Evolutionary conservation across 2,329 filamentous ascomycete genomes (phyloP), one percentile per base, ranked within the genome.

Genomic region (Colletotrichum sp.): DNA sequence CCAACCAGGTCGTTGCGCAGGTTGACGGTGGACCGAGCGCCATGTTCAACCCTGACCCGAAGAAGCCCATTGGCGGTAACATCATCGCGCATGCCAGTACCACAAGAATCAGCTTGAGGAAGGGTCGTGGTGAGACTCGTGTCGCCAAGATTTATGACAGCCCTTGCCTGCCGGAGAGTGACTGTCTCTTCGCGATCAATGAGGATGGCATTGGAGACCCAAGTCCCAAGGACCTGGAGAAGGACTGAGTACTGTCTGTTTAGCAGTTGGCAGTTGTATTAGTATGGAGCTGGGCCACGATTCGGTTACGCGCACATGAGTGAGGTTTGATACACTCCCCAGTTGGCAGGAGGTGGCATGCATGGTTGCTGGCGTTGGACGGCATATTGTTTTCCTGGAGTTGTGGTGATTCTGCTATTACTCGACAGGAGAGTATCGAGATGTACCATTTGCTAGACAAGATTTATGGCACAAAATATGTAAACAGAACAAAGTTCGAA

Each of bases 131-230:
- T 34, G 97, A 99, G 89, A 99, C 97, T 26, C 92, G 97, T 88
- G 95, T 99, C 79, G 98, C 97, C 88, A 99, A 99, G 89, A 99
- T 99, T 78, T 99, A 99, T 83, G 98, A 99, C 86, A 99, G 96
- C 80, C 97, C 97, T 3, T 99, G 97, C 85, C 88, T 99, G 78
- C 97, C 97, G 0, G 97, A 99, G 87, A 98, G 95, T 81, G 98
- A 99, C 85, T 98, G 95, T 83, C 87, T 99, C 80, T 99, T 99
- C 86, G 96, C 97, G 63, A 99, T 99, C 84, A 95, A 95, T 73
- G 98, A 99, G 85, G 96, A 98, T 83, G 97, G 97, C 59, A 99
- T 99, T 82, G 95, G 95, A 32, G 97, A 99, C 83, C 97, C 97
- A 60, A 95, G 94, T 75, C 96, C 97, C 62, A 99, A 99, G 89